These are phyloP conservation scores for Blastocystis sp. DNA, from an alignment of 352 stramenopile genomes.

Conservation along the genomic window DNA sequence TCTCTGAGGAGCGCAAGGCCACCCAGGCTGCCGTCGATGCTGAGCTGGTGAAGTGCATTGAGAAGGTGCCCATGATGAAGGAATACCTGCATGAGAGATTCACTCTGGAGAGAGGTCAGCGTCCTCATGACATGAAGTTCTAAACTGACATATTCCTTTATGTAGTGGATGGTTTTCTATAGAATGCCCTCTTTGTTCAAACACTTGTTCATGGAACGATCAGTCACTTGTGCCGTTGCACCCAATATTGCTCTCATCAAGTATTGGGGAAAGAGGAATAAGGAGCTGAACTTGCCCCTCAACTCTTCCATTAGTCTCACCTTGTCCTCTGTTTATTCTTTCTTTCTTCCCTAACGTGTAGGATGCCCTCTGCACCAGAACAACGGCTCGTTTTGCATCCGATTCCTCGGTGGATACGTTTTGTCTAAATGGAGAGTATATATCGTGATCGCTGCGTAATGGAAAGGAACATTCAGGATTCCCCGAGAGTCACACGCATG, in stretches of 20 bases:
- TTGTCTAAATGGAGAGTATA: constrained; percentile 81
- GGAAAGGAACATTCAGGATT: constrained; percentile 63
- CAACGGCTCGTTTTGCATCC: constrained; percentile 71
- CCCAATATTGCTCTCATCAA: constrained; percentile 94
- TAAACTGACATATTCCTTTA: constrained; percentile 37
- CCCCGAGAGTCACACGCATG: constrained; percentile 63
- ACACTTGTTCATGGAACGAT: not conserved
- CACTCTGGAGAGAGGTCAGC: not conserved
- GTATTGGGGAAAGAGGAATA: constrained; percentile 91
- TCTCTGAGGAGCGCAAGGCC: constrained; percentile 89
- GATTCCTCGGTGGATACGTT: constrained; percentile 75
- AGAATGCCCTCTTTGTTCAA: constrained; percentile 34
- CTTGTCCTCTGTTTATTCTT: constrained; percentile 65
- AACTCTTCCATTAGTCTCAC: constrained; percentile 92
- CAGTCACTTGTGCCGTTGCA: not conserved
- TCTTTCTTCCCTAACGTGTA: constrained; percentile 60
- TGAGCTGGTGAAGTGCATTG: constrained; percentile 66
- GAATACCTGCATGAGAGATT: constrained; percentile 75
- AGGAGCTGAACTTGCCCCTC: constrained; percentile 82
- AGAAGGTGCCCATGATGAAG: constrained; percentile 82
- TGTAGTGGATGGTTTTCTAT: constrained; percentile 58
- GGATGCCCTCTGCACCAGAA: constrained; percentile 82
- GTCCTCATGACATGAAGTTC: constrained; percentile 56
- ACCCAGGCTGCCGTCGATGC: constrained; percentile 94
- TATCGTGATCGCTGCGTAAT: constrained; percentile 33